Base-by-base conservation (phyloP, 2,329 filamentous ascomycete genomes). In the Colletotrichum costaricense region DNA sequence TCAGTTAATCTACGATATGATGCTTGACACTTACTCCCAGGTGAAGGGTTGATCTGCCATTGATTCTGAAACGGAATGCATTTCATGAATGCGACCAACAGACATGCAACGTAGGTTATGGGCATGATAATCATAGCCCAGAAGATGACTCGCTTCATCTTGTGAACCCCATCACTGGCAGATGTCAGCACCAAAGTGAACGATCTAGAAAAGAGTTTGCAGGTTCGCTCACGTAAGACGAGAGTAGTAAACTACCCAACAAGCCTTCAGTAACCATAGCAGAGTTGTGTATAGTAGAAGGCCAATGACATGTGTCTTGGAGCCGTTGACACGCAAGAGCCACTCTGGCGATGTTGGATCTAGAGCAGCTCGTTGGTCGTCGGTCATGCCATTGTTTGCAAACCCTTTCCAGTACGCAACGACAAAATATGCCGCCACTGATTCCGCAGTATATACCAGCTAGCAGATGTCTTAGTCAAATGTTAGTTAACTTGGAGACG, bases 221-320 rank as follows among this genome's bases (percentile, higher is more conserved):
- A 63, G 69, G 4, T 74, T 19, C 19, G 69, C 80, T 28, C 76
- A 87, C 79, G 86, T 88, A 30, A 90, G 79, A 66, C 88, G 82
- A 9, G 83, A 82, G 76, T 89, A 90, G 76, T 88, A 89, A 55
- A 88, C 80, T 5, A 85, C 82, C 82, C 88, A 85, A 75, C 87
- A 88, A 2, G 81, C 78, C 77, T 90, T 90, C 74, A 90, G 76
- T 5, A 85, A 72, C 88, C 88, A 90, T 1, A 90, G 72, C 1
- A 88, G 77, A 0, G 85, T 80, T 0, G 85, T 84, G 63, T 90
- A 90, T 24, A 86, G 77, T 3, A 83, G 81, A 84, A 88, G 88
- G 3, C 88, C 88, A 1, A 86, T 78, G 6, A 90, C 78, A 56
- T 89, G 87, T 0, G 86, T 85, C 77, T 89, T 89, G 14, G 87